Evolutionary conservation across 495 filamentous ascomycete species (phyloP).

Genomic region (Penicillium paradoxum): DNA sequence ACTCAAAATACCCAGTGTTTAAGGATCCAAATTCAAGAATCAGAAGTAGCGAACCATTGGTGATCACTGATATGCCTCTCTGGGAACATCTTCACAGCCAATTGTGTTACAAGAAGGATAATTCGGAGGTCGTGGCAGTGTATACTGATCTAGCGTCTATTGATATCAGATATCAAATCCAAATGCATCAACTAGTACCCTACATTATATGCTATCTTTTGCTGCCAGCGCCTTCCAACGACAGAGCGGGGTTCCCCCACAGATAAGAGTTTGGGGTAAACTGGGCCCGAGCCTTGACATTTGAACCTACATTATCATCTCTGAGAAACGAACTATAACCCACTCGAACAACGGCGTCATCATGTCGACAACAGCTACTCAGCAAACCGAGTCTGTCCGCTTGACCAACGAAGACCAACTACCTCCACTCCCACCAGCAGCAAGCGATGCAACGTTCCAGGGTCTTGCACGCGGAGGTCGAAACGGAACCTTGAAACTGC

Average conservation of each 20-base stretch:
- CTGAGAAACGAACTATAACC: neutral
- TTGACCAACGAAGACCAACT: constrained; percentile 22
- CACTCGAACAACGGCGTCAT: neutral
- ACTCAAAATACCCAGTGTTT: neutral
- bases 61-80: too few relatives aligned
- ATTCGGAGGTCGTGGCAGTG: too few relatives aligned
- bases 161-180: too few relatives aligned
- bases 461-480: constrained; percentile 37
- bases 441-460: constrained; percentile 32
- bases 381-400: constrained; percentile 17
- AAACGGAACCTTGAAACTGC: constrained; percentile 42
- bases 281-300: neutral
- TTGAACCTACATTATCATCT: neutral
- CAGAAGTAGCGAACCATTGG: neutral
- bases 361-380: constrained; percentile 20
- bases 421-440: constrained; percentile 18
- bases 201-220: neutral
- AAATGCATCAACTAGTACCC: too few relatives aligned
- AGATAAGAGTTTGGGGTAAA: constrained; percentile 16
- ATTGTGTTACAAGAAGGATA: too few relatives aligned
- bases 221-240: constrained; percentile 10
- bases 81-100: too few relatives aligned
- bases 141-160: too few relatives aligned
- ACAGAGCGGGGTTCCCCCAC: constrained; percentile 11
- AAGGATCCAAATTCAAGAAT: neutral